A percentile compares a stretch with the other conserved stretches of the same genome.
phyloP scores from a whole-genome alignment of 108 stramenopile genomes.

The Fragilaria crotonensis region DNA sequence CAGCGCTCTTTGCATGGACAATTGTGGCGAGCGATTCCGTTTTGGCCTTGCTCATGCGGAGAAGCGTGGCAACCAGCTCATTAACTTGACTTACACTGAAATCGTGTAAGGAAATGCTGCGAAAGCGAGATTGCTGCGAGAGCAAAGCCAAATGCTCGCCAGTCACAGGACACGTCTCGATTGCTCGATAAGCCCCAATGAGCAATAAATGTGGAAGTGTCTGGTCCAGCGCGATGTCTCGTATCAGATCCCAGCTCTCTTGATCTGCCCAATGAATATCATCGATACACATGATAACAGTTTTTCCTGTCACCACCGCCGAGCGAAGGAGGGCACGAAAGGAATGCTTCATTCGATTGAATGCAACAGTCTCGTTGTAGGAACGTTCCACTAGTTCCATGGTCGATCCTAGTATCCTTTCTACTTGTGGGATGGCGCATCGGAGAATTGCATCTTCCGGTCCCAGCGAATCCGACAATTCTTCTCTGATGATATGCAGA shows the following conservation, averaged over 20 bases:
- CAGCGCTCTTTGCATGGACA: neutral
- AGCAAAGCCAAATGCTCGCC: neutral
- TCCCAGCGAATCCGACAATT: no score
- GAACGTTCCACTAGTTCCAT: neutral
- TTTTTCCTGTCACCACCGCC: neutral
- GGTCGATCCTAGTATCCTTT: neutral
- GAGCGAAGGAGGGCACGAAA: neutral
- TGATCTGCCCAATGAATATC: neutral
- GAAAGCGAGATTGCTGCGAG: neutral
- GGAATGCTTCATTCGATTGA: neutral
- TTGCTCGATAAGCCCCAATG: neutral
- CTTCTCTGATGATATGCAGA: neutral
- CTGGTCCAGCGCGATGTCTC: neutral
- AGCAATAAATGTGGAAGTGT: neutral
- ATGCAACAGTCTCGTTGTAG: neutral
- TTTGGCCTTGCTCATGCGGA: neutral
- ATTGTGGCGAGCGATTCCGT: slow-evolving; percentile 1
- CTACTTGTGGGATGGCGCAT: neutral
- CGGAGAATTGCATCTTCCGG: neutral
- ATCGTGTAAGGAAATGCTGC: neutral
- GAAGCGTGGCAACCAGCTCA: slow-evolving; percentile 3
- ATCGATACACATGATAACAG: neutral
- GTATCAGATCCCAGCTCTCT: neutral
- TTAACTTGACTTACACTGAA: slow-evolving; percentile 1
- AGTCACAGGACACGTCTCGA: neutral